Evolutionary conservation across 2,329 filamentous ascomycete species (phyloP), one percentile per base, ranked within the genome.

Genomic region (Aspergillus clavatus): DNA sequence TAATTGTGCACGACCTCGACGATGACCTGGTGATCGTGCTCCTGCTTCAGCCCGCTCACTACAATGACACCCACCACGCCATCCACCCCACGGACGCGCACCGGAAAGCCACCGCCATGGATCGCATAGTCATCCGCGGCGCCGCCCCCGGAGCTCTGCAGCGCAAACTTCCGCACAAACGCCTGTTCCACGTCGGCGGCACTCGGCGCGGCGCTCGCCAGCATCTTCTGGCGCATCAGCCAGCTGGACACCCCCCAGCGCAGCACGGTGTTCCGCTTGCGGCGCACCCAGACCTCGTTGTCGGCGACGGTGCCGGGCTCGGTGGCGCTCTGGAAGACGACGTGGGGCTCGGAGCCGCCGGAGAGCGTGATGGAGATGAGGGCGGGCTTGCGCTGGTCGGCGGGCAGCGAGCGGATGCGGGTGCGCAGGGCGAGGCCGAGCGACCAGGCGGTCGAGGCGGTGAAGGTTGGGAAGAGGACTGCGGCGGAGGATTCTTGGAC

Each of bases 1-100:
- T 77, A 76, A 50, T 80, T 77, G 55, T 74, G 73, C 33, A 89
- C 73, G 1, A 80, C 81, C 62, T 89, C 84, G 0, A 86, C 77
- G 58, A 91, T 81, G 28, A 89, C 79, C 7, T 80, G 81, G 66
- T 93, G 87, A 65, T 90, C 86, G 69, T 89, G 79, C 56, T 86
- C 75, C 66, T 89, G 84, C 71, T 82, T 84, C 63, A 91, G 65
- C 4, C 87, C 87, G 59, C 82, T 86, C 1, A 91, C 84, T 14
- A 89, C 81, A 19, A 89, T 81, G 1, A 88, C 82, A 0, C 80
- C 87, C 7, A 89, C 82, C 3, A 89, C 70, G 0, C 86, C 87
- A 68, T 90, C 86, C 1, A 90, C 84, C 0, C 84, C 84, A 42
- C 71, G 71, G 5, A 91, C 86, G 6, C 81, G 75, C 24, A 91